Evolutionary conservation across 2,329 filamentous ascomycete genomes (phyloP).

Genomic region (Ploettnerulaceae sp.): DNA sequence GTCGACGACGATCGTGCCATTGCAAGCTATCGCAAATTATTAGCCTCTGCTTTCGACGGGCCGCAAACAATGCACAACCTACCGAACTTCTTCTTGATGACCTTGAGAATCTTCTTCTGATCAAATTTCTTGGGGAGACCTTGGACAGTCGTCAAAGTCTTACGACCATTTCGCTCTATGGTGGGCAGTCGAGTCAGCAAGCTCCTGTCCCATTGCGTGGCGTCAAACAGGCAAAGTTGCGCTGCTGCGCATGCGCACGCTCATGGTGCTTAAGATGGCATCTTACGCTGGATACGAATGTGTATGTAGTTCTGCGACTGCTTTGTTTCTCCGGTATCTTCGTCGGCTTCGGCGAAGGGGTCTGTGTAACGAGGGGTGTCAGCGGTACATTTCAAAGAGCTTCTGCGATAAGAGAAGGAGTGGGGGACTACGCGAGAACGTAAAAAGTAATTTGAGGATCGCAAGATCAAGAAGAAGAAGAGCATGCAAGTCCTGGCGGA

Average conservation of each 20-base stretch:
- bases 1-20: constrained; percentile 98
- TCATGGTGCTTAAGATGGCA: no score
- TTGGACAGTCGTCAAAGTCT: constrained; percentile 99
- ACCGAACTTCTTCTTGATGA: constrained; percentile 99
- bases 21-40: constrained; percentile 65
- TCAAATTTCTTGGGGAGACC: constrained; percentile 98
- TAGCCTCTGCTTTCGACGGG: background rate
- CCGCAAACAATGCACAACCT: constrained; percentile 36
- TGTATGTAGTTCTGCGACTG: constrained; percentile 98
- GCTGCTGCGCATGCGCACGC: no score
- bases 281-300: constrained; percentile 98
- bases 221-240: constrained; percentile 14
- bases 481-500: background rate
- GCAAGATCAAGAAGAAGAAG: background rate
- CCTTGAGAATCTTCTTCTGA: constrained; percentile 99
- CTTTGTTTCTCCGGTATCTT: constrained; percentile 93
- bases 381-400: constrained; percentile 13
- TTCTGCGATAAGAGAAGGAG: constrained; percentile 15
- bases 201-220: constrained; percentile 22
- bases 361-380: constrained; percentile 50
- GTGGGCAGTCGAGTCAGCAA: constrained; percentile 38
- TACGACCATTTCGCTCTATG: constrained; percentile 99
- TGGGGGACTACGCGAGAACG: background rate
- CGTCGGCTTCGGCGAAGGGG: constrained; percentile 99
- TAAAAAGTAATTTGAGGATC: background rate